Evolutionary conservation across 2,329 filamentous ascomycete genomes (phyloP), one percentile per base, ranked within the genome.

Genomic region (Aspergillus uvarum): DNA sequence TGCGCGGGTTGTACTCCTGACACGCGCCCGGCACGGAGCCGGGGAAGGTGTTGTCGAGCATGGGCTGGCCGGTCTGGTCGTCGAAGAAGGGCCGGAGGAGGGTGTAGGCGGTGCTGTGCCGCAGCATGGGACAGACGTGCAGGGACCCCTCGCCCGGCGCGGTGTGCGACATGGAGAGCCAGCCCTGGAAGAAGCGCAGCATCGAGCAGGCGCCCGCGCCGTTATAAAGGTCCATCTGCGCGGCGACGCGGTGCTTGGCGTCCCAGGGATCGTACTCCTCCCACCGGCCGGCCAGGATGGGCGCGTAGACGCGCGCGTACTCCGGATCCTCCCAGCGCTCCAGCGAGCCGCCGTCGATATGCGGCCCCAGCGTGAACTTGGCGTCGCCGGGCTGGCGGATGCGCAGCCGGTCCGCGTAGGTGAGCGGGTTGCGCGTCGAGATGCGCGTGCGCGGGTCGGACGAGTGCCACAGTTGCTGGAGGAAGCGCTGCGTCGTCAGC

Each of bases 121-220:
- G 83, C 50, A 95, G 77, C 55, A 96, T 80, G 0, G 93, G 93
- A 68, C 93, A 93, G 2, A 96, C 89, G 48, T 91, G 82, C 55
- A 97, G 76, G 0, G 92, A 95, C 0, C 93, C 93, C 77, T 96
- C 88, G 5, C 82, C 82, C 0, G 91, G 90, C 0, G 82, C 86
- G 0, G 87, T 89, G n/a, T 80, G 78, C 59, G 88, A 92, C 83
- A 97, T 88, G 61, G 75, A 74, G 55, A 97, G 76, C 93, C 93
- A 97, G 19, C 92, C 93, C 76, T 97, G 93, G 74, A 91, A 94
- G 83, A 92, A 89, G 44, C 94, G 85, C 76, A 96, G 92, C 80
- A 92, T 91, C 50, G 84, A 89, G 76, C 91, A 96, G 0, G 90
- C 87, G 0, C 93, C 92, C 0, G 92, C 83, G 0, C 92, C 91